Evolutionary conservation across 371 early-diverging fungal species (phyloP), one percentile per base, ranked within the genome.

Genomic region (Nosema bombycis): DNA sequence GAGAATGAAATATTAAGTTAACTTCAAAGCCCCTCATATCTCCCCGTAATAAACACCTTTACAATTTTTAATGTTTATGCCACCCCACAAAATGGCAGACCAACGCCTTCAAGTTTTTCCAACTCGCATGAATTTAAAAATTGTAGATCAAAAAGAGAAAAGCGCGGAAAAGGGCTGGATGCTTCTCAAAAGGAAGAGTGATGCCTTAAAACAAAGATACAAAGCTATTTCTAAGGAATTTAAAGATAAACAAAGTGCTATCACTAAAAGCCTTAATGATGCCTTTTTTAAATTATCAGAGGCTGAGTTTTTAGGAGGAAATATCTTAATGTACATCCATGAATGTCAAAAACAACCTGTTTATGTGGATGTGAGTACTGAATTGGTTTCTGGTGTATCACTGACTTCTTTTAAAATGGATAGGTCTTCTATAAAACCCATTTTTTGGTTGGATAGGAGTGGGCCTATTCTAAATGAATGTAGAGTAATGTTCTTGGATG

Each of bases 121-220:
- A 6, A 86, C 87, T 62, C 55, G 85, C 38, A 93, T 92, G 95
- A 93, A 93, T 60, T 85, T 93, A 70, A 92, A 92, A 60, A 89
- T 89, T 81, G 93, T 96, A 90, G 95, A 96, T 89, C 87, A 89
- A 33, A 91, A 93, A 78, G 88, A 96, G 38, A 96, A 96, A 87
- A 96, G 95, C 18, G 98, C 97, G 23, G 92, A 95, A 83, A 96
- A 93, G 6, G 99, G 99, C 30, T 95, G 96, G 85, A 92, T 91
- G 23, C 90, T 99, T 69, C 72, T 87, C 21, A 85, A 87, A 66
- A 46, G 80, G 63, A 87, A 85, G 70, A 80, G 93, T 75, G 99
- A 98, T 87, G 98, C 99, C 0, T 87, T 99, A 64, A 92, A 96
- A 12, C 90, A 92, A 64, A 91, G 95, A 65, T 96, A 96, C 87